Evolutionary conservation across 176 grass and related monocot species (phyloP).

Genomic region (Cymbopogon citratus): DNA sequence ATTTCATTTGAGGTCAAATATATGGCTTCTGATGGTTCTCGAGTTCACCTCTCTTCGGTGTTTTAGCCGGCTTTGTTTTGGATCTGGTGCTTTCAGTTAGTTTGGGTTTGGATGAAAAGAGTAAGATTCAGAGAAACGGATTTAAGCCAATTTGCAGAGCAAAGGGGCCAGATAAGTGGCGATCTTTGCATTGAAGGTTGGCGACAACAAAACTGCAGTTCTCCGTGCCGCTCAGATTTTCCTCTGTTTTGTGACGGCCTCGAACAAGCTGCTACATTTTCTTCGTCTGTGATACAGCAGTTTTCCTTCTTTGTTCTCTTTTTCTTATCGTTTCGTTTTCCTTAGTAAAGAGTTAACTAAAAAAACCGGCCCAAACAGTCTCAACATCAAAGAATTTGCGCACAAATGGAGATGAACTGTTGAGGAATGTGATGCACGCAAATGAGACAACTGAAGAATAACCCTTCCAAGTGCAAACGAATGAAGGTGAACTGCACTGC

Average conservation of each 20-base stretch:
- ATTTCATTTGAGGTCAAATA: slow-evolving; percentile 39
- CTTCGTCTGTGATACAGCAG: too few species aligned
- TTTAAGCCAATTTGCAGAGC: slow-evolving; percentile 54
- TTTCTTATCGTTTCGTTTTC: too few species aligned
- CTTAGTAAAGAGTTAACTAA: too few species aligned
- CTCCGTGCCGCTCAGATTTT: slow-evolving; percentile 56
- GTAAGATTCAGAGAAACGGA: not conserved
- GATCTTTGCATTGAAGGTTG: slow-evolving; percentile 71
- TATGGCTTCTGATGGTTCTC: slow-evolving; percentile 42
- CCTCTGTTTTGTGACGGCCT: slow-evolving; percentile 53
- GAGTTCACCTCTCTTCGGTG: not conserved
- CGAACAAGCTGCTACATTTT: slow-evolving; percentile 69
- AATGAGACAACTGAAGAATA: too few species aligned
- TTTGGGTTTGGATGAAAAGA: not conserved
- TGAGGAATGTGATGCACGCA: too few species aligned
- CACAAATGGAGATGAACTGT: too few species aligned
- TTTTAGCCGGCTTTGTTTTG: not conserved
- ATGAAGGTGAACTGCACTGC: too few species aligned
- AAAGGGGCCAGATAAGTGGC: slow-evolving; percentile 41
- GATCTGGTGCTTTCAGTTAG: not conserved
- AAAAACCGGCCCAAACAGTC: too few species aligned
- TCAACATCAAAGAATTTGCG: too few species aligned
- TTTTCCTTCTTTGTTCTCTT: too few species aligned
- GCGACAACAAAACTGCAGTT: slow-evolving; percentile 50
- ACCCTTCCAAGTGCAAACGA: too few species aligned